Conservation (phyloP, 306 rosid genomes). For the Crotalaria pallida region DNA sequence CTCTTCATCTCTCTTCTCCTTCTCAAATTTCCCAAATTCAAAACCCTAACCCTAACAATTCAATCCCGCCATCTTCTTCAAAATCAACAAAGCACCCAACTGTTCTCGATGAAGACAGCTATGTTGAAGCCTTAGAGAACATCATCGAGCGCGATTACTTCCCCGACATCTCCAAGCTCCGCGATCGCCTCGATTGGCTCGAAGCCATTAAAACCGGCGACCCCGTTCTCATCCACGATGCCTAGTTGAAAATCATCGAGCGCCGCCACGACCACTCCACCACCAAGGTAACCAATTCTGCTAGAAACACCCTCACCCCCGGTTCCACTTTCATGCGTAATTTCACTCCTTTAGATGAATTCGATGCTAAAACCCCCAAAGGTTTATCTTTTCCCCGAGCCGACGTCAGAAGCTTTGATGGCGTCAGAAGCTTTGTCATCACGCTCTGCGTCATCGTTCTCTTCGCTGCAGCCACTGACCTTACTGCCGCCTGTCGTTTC, state of each 20-base stretch:
- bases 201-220: slow-evolving; percentile 77
- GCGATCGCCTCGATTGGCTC: slow-evolving; percentile 95
- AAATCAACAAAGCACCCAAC: slow-evolving; percentile 22
- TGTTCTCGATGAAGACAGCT: slow-evolving; percentile 84
- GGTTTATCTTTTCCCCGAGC: slow-evolving; percentile 10
- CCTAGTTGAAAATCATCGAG: slow-evolving; percentile 86
- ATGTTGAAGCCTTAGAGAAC: slow-evolving; percentile 82
- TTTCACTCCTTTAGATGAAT: slow-evolving; percentile 76
- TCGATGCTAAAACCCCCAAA: slow-evolving; percentile 46
- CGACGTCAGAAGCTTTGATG: too few relatives aligned
- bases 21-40: slow-evolving; percentile 24
- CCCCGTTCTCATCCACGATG: slow-evolving; percentile 82
- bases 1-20: slow-evolving; percentile 76
- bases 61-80: slow-evolving; percentile 14
- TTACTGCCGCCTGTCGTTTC: too few relatives aligned
- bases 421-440: too few relatives aligned
- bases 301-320: slow-evolving; percentile 63
- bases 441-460: too few relatives aligned
- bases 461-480: too few relatives aligned
- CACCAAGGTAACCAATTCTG: slow-evolving; percentile 42
- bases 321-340: slow-evolving; percentile 76
- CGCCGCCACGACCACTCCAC: slow-evolving; percentile 55
- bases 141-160: slow-evolving; percentile 96
- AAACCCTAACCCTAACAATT: slow-evolving; percentile 17
- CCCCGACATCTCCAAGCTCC: slow-evolving; percentile 92